These are phyloP conservation scores for Pezicula neosporulosa DNA, from an alignment of 2,329 filamentous ascomycete genomes.

Conservation along the genomic window DNA sequence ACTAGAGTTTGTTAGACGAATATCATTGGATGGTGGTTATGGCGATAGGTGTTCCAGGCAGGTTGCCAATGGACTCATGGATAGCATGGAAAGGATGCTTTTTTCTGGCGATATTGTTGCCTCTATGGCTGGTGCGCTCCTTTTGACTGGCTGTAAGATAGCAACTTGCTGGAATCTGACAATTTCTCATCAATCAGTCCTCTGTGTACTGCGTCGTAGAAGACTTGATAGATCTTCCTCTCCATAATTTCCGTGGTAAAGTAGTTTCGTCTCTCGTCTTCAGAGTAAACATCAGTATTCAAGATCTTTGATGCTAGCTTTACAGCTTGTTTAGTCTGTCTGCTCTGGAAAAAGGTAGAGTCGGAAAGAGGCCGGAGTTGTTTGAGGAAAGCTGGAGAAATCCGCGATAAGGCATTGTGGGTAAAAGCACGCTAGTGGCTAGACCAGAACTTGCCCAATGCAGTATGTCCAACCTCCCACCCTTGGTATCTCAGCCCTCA, in stretches of 20 bases:
- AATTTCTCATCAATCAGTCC: neutral
- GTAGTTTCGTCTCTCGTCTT: constrained; percentile 1
- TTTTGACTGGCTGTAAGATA: constrained; percentile 3
- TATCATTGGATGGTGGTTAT: constrained; percentile 7
- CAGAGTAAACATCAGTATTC: neutral
- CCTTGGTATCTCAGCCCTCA: neutral
- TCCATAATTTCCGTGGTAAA: neutral
- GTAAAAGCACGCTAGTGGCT: neutral
- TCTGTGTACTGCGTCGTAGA: constrained; percentile 1
- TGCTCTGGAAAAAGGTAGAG: too few relatives aligned
- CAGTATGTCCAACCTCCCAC: constrained; percentile 10
- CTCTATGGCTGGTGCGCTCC: constrained; percentile 3
- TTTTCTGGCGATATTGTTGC: neutral
- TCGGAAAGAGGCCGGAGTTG: neutral
- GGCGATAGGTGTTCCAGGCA: constrained; percentile 2
- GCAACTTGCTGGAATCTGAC: constrained; percentile 8
- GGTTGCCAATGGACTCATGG: neutral
- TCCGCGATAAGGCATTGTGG: neutral
- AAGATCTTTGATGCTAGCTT: neutral
- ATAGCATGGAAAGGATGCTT: neutral
- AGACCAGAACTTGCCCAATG: constrained; percentile 6
- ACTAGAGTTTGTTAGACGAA: constrained; percentile 10
- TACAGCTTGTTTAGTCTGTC: too few relatives aligned
- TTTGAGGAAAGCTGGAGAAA: neutral
- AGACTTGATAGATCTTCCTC: constrained; percentile 3